phyloP scores from a whole-genome alignment of 441 rosid species.

The Jatropha multifida region DNA sequence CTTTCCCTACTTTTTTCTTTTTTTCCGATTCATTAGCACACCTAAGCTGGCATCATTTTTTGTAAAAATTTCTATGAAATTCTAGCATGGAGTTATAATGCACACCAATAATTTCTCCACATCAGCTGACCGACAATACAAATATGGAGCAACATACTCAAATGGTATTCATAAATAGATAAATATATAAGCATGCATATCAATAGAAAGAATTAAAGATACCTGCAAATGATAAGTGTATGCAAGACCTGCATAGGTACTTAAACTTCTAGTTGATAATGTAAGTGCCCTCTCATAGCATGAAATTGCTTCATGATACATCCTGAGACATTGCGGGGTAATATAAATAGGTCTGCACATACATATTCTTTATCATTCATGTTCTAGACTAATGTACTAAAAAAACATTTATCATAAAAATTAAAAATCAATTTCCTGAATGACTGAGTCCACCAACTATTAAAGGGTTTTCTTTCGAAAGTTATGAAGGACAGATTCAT shows the following conservation, averaged over 20 bases:
- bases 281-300: conserved; percentile 89
- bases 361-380: not conserved
- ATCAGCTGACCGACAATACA: not conserved
- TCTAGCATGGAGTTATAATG: too few relatives aligned
- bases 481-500: too few relatives aligned
- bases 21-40: not conserved
- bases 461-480: not conserved
- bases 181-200: not conserved
- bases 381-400: not conserved
- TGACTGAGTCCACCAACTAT: not conserved
- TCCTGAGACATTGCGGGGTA: conserved; percentile 42
- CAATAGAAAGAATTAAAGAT: conserved; percentile 12
- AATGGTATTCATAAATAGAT: not conserved
- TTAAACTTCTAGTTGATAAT: conserved; percentile 71
- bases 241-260: conserved; percentile 94
- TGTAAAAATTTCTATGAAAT: too few relatives aligned
- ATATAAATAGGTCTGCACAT: conserved; percentile 17
- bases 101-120: too few relatives aligned
- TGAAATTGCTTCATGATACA: conserved; percentile 63
- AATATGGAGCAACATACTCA: not conserved
- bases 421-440: not conserved
- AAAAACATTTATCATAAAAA: not conserved
- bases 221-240: conserved; percentile 93
- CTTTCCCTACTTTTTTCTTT: not conserved
- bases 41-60: not conserved